These are phyloP conservation scores for Diaporthe vexans DNA, from an alignment of 2,329 filamentous ascomycete species.

Conservation along the genomic window DNA sequence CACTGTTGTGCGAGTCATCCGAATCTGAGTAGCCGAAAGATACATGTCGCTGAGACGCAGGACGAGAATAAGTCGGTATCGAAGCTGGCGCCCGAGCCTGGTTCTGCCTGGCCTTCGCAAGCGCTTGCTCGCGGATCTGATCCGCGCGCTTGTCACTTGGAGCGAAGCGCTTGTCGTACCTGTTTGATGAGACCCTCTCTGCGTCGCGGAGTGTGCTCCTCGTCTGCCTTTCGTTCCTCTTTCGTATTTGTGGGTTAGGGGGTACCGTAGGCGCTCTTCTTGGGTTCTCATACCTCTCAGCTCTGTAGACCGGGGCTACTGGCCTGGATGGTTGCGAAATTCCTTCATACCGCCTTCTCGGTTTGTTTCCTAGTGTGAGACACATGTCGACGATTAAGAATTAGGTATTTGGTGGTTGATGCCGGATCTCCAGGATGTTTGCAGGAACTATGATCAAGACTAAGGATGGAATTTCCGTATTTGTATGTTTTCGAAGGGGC, in stretches of 20 bases:
- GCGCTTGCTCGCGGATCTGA: background rate
- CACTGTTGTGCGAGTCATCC: background rate
- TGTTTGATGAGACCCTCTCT: background rate
- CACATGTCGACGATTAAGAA: slow-evolving; percentile 4
- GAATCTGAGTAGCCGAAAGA: background rate
- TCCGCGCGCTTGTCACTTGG: background rate
- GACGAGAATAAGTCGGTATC: background rate
- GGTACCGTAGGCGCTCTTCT: background rate
- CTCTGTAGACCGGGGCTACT: background rate
- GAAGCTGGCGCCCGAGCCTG: background rate
- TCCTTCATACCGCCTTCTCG: background rate
- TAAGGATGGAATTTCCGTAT: background rate
- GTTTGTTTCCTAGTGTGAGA: background rate
- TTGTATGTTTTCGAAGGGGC: background rate
- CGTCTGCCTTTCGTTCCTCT: background rate
- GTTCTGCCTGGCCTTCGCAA: slow-evolving; percentile 10
- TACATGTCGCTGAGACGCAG: background rate
- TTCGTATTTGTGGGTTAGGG: background rate
- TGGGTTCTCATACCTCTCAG: background rate
- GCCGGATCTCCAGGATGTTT: background rate
- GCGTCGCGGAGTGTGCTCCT: slow-evolving; percentile 4
- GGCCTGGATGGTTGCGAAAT: background rate
- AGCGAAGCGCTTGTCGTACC: background rate
- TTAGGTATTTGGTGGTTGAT: background rate
- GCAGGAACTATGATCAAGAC: background rate